A percentile compares a stretch with the other conserved stretches of the same genome.
Conservation (phyloP, 352 stramenopile species). For the Elongisporangium senticosum region DNA sequence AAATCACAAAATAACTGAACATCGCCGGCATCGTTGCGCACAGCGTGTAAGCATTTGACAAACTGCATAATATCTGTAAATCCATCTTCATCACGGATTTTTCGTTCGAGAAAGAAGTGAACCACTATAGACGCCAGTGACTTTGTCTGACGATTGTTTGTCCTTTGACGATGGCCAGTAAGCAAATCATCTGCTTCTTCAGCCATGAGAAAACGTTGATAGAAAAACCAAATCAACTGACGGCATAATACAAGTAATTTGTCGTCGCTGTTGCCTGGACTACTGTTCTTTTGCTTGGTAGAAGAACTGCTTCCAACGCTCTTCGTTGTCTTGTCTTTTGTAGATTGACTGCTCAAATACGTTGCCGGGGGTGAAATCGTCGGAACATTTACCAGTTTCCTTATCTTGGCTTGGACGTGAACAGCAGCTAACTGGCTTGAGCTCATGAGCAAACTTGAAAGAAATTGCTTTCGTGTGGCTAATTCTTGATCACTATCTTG, state of each 20-base stretch:
- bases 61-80: constrained; percentile 28
- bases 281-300: constrained; percentile 7
- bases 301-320: neutral
- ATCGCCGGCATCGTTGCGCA: constrained; percentile 21
- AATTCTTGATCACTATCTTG: constrained; percentile 4
- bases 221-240: constrained; percentile 49
- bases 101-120: constrained; percentile 54
- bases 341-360: neutral
- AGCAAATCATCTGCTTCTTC: constrained; percentile 31
- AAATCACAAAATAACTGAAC: constrained; percentile 60
- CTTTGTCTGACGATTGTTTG: neutral
- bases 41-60: constrained; percentile 23
- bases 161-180: constrained; percentile 1
- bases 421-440: constrained; percentile 22
- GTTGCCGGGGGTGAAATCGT: constrained; percentile 15
- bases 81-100: constrained; percentile 23
- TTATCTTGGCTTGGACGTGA: constrained; percentile 25
- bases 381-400: constrained; percentile 30
- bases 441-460: constrained; percentile 28
- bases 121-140: constrained; percentile 32
- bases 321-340: neutral
- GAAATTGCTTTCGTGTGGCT: constrained; percentile 17
- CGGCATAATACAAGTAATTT: constrained; percentile 14
- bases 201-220: constrained; percentile 51
- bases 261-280: neutral